These are phyloP conservation scores for Coemansia sp. DNA, from an alignment of 192 early-diverging fungal species.

Conservation along the genomic window DNA sequence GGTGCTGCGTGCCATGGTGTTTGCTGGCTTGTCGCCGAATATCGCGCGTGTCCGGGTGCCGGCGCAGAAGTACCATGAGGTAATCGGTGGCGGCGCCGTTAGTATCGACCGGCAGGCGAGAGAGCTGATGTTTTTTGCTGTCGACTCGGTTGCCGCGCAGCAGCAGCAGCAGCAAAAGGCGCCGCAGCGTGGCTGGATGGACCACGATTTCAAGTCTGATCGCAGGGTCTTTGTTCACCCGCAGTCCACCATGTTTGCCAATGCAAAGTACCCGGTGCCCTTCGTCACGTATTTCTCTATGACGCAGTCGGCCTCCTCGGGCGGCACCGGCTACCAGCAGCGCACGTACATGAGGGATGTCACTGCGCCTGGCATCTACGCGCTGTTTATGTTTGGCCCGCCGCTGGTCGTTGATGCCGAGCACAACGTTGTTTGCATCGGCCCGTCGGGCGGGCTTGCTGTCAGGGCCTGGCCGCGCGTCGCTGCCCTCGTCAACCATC, in stretches of 20 bases:
- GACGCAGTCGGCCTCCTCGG: slow-evolving; percentile 19
- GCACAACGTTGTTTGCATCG: slow-evolving; percentile 61
- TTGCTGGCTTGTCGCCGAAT: slow-evolving; percentile 85
- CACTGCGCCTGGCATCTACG: slow-evolving; percentile 62
- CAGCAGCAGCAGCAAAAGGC: too few species aligned
- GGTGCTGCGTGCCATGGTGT: slow-evolving; percentile 70
- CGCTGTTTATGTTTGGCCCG: slow-evolving; percentile 81
- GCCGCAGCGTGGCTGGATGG: slow-evolving; percentile 8
- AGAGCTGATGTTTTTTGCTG: slow-evolving; percentile 70
- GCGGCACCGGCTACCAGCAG: background rate
- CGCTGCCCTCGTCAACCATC: slow-evolving; percentile 71
- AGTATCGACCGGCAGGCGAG: slow-evolving; percentile 66
- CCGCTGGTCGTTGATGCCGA: slow-evolving; percentile 67
- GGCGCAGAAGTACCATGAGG: slow-evolving; percentile 67
- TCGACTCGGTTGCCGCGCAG: slow-evolving; percentile 24
- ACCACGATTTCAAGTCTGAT: slow-evolving; percentile 40
- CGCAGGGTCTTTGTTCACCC: slow-evolving; percentile 83
- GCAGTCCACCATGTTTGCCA: slow-evolving; percentile 67
- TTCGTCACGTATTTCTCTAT: slow-evolving; percentile 70
- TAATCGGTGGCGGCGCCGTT: slow-evolving; percentile 72
- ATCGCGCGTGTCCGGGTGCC: slow-evolving; percentile 70
- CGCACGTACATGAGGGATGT: slow-evolving; percentile 57
- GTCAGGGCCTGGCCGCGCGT: slow-evolving; percentile 72
- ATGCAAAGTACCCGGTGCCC: slow-evolving; percentile 58
- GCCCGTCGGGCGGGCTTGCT: slow-evolving; percentile 56